A percentile compares a stretch with the other conserved stretches of the same genome.
phyloP scores from a whole-genome alignment of 1,284 basidiomycete species.

The Ceratobasidium sp. region DNA sequence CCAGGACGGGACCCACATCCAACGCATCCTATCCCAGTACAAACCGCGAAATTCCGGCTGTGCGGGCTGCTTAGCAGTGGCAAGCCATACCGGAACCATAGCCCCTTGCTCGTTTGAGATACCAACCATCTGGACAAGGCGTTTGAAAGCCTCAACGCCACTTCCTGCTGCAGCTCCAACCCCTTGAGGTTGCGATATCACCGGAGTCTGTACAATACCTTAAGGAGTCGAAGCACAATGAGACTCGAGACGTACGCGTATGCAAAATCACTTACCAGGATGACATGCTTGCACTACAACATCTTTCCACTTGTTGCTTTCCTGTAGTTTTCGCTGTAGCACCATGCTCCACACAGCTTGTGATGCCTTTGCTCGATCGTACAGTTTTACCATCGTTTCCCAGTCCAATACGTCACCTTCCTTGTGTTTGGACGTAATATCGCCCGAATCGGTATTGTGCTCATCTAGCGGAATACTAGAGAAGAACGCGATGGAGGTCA shows the following conservation, averaged over 20 bases:
- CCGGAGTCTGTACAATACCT: constrained; percentile 39
- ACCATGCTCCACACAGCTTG: constrained; percentile 42
- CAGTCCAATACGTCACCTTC: constrained; percentile 29
- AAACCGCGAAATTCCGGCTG: constrained; percentile 33
- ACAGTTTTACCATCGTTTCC: constrained; percentile 39
- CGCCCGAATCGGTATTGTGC: constrained; percentile 40
- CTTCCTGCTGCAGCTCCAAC: neutral
- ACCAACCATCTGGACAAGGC: constrained; percentile 27
- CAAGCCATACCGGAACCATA: constrained; percentile 41
- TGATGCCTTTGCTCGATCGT: constrained; percentile 39
- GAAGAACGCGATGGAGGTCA: constrained; percentile 42
- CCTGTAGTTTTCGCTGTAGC: constrained; percentile 41
- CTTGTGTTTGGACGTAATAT: constrained; percentile 29
- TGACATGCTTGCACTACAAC: constrained; percentile 44
- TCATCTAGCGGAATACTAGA: constrained; percentile 37
- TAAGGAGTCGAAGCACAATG: too few species aligned
- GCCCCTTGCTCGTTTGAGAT: constrained; percentile 42
- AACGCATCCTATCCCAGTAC: constrained; percentile 44
- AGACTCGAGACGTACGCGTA: neutral
- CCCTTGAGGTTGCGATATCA: constrained; percentile 32
- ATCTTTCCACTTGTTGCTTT: constrained; percentile 38
- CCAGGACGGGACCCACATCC: constrained; percentile 43
- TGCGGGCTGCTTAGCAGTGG: constrained; percentile 26
- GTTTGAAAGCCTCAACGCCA: constrained; percentile 29
- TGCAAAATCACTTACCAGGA: constrained; percentile 33